Percentiles rank a stretch among this genome's conserved stretches.
These are phyloP conservation scores for Astragalus glycyphyllos DNA, from an alignment of 306 rosid genomes.

Conservation along the genomic window DNA sequence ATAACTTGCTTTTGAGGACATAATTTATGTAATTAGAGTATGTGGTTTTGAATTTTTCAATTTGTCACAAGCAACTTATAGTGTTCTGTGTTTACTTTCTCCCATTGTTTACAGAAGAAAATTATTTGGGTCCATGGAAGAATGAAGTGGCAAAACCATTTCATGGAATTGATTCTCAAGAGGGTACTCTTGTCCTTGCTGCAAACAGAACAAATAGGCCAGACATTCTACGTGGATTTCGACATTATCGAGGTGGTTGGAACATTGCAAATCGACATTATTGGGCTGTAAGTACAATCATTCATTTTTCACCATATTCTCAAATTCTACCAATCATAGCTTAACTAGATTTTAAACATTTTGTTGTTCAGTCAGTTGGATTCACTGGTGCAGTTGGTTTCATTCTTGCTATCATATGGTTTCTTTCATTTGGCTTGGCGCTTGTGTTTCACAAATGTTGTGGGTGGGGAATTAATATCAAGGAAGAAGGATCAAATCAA, in stretches of 20 bases:
- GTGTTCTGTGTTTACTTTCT: no score
- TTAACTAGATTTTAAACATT: conserved; percentile 8
- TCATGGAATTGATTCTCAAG: conserved; percentile 50
- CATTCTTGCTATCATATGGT: conserved; percentile 74
- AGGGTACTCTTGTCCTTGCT: conserved; percentile 71
- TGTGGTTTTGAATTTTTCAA: no score
- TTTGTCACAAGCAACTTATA: no score
- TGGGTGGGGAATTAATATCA: conserved; percentile 80
- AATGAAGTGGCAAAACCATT: conserved; percentile 60
- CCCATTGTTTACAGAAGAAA: conserved; percentile 48
- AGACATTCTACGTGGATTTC: conserved; percentile 66
- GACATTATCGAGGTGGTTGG: conserved; percentile 77
- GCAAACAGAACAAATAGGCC: conserved; percentile 82
- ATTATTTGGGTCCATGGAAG: conserved; percentile 76
- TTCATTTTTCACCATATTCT: conserved; percentile 4
- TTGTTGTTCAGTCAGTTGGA: conserved; percentile 76
- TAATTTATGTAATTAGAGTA: no score
- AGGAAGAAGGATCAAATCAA: conserved; percentile 61
- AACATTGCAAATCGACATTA: conserved; percentile 75
- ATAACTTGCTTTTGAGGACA: no score
- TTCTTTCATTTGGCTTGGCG: conserved; percentile 74
- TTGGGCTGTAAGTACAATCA: conserved; percentile 78
- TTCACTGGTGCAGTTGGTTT: conserved; percentile 86
- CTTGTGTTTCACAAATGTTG: conserved; percentile 75
- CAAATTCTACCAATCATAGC: neutral